These are phyloP conservation scores for Gossypium thurberi DNA, from an alignment of 345 rosid genomes.

Conservation along the genomic window DNA sequence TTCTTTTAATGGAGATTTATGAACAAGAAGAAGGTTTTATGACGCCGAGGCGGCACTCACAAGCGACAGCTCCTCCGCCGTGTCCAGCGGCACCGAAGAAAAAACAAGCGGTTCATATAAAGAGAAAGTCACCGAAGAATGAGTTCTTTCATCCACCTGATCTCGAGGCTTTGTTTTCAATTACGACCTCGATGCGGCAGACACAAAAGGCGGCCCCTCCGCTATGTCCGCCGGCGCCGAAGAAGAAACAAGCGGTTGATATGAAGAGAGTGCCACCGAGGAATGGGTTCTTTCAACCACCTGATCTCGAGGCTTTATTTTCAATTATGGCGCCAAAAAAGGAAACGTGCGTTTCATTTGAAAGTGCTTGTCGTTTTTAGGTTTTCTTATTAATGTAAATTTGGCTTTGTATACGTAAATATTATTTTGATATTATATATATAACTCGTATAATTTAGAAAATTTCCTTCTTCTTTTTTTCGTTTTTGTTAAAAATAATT, in stretches of 20 bases:
- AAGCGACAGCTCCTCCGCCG: conserved; percentile 13
- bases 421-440: no score
- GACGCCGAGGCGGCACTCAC: conserved; percentile 50
- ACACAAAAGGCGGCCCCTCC: conserved; percentile 25
- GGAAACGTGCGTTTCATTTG: conserved; percentile 23
- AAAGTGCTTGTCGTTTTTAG: background rate
- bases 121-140: conserved; percentile 38
- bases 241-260: conserved; percentile 34
- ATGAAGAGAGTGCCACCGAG: conserved; percentile 35
- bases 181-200: background rate
- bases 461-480: no score
- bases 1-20: conserved; percentile 8
- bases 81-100: conserved; percentile 67
- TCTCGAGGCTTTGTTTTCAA: conserved; percentile 46
- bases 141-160: conserved; percentile 73
- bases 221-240: conserved; percentile 55
- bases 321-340: conserved; percentile 21
- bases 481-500: background rate
- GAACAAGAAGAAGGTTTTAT: conserved; percentile 33
- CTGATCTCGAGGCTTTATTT: conserved; percentile 61
- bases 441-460: no score
- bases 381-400: background rate
- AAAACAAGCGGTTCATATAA: conserved; percentile 24
- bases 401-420: background rate
- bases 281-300: conserved; percentile 59